Base-by-base conservation (phyloP, 2,329 filamentous ascomycete genomes). In the Diaporthe vaccinii region DNA sequence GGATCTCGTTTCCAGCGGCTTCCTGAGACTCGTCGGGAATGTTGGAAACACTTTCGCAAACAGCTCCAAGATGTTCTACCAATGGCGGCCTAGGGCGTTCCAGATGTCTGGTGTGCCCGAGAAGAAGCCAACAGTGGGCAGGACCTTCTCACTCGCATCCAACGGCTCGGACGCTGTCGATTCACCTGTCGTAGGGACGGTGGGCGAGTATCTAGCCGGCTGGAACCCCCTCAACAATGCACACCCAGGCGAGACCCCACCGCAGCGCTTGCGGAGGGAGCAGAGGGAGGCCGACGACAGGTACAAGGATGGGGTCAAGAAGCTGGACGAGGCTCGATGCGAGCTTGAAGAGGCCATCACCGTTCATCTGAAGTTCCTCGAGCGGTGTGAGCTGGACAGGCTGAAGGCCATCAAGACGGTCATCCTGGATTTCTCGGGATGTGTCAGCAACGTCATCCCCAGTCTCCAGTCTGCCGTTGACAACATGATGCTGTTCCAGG, bases 391-490 rank as follows among this genome's bases (percentile, higher is more conserved):
- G 85, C 87, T 98, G 76, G 97, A 99, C 84, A 92, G 97, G 77
- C 89, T 99, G 67, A 98, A 98, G 88, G 97, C 97, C 28, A 97
- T 99, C 89, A 98, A 99, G 89, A 96, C 96, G 34, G 97, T 99
- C 71, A 93, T 99, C 77, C 90, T 99, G 58, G 97, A 99, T 85
- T 98, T 99, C 84, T 98, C 96, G 6, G 97, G 97, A 61, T 95
- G 96, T 51, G 94, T 99, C 83, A 96, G 96, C 88, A 99, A 99
- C 81, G 96, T 98, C 80, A 98, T 99, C 77, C 97, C 97, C 25
- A 97, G 94, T 81, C 87, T 99, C 77, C 97, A 98, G 85, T 96
- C 96, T 75, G 95, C 96, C 0, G 95, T 99, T 34, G 97, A 99
- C 86, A 95, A 97, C 82, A 98, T 99, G 96, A 95, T 99, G 92